These are phyloP conservation scores for Sugiyamaella sp. DNA, from an alignment of 1,139 yeast species.

Conservation along the genomic window DNA sequence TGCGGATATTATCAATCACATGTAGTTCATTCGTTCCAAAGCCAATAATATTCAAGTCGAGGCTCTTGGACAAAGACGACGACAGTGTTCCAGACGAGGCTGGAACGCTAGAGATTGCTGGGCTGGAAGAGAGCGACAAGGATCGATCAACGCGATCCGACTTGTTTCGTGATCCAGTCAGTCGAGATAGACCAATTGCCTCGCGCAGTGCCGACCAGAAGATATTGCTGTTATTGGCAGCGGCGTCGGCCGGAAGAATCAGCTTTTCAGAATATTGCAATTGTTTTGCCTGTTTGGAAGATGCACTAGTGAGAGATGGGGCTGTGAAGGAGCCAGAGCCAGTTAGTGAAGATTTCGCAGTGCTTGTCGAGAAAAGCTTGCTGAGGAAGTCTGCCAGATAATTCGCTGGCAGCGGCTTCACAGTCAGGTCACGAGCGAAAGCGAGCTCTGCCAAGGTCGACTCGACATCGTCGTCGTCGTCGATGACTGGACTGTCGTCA, in stretches of 20 bases:
- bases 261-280: not conserved
- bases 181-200: not conserved
- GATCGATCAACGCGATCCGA: not conserved
- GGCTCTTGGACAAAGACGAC: not conserved
- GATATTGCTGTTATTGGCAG: not conserved
- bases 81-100: not conserved
- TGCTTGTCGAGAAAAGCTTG: not conserved
- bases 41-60: constrained; percentile 20
- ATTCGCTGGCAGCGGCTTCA: constrained; percentile 2
- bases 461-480: not conserved
- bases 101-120: not conserved
- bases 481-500: no score
- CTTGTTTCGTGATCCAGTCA: not conserved
- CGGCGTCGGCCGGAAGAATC: constrained; percentile 4
- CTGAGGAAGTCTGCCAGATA: not conserved
- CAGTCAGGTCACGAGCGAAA: not conserved
- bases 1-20: constrained; percentile 19
- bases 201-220: not conserved
- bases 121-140: not conserved
- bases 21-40: constrained; percentile 18
- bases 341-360: not conserved
- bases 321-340: not conserved
- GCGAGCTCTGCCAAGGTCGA: constrained; percentile 15
- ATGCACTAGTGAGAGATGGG: no score
- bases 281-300: no score